phyloP scores from a whole-genome alignment of 176 grass and related monocot species.

The Puccinellia tenuiflora region DNA sequence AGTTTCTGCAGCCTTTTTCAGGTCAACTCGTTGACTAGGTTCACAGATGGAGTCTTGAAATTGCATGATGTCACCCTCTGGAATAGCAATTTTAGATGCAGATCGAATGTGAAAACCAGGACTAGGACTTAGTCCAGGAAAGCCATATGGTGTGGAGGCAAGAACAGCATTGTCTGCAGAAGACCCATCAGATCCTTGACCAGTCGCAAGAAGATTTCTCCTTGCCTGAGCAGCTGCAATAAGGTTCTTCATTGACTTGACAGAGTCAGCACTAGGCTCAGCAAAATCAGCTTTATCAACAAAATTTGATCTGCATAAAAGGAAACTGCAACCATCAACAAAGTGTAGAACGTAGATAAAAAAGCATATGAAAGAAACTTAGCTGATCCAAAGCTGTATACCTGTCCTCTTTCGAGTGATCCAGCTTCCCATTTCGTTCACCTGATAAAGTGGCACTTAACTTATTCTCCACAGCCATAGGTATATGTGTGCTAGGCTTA shows the following conservation, averaged over 20 bases:
- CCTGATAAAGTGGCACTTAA: constrained; percentile 32
- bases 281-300: constrained; percentile 40
- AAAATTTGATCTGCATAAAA: constrained; percentile 42
- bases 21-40: constrained; percentile 32
- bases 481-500: constrained; percentile 39
- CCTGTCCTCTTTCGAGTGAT: constrained; percentile 57
- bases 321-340: constrained; percentile 22
- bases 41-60: constrained; percentile 37
- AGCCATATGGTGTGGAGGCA: constrained; percentile 43
- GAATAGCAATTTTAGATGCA: constrained; percentile 52
- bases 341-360: not conserved
- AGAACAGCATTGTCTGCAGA: constrained; percentile 42
- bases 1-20: constrained; percentile 46
- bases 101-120: constrained; percentile 56
- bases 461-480: constrained; percentile 36
- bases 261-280: constrained; percentile 28
- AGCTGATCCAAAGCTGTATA: constrained; percentile 26
- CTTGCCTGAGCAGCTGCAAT: constrained; percentile 96
- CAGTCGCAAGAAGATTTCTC: constrained; percentile 75
- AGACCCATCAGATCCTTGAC: constrained; percentile 55
- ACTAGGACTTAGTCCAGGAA: constrained; percentile 67
- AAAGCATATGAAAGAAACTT: constrained; percentile 1
- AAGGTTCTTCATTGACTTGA: constrained; percentile 89
- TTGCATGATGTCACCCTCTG: constrained; percentile 38
- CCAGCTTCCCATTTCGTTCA: constrained; percentile 41